phyloP scores from a whole-genome alignment of 805 yeast genomes.

The Yamadazyma endophytica region DNA sequence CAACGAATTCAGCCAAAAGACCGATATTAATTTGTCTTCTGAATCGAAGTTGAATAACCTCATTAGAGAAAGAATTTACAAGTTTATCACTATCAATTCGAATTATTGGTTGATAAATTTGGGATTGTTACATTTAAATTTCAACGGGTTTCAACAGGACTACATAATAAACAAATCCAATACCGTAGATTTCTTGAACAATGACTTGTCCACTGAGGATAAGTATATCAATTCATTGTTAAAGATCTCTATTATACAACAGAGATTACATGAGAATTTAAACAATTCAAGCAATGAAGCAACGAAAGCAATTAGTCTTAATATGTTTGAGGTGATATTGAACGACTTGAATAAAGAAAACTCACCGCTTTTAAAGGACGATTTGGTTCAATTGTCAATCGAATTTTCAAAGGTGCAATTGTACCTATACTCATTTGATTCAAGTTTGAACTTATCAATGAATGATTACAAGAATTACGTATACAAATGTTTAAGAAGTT shows the following conservation, averaged over 20 bases:
- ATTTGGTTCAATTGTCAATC: slow-evolving; percentile 26
- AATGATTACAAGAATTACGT: slow-evolving; percentile 25
- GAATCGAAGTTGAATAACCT: slow-evolving; percentile 29
- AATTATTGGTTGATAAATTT: slow-evolving; percentile 40
- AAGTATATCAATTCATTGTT: slow-evolving; percentile 22
- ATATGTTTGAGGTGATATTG: slow-evolving; percentile 41
- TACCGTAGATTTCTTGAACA: slow-evolving; percentile 16
- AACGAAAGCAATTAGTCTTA: slow-evolving; percentile 31
- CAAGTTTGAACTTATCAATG: slow-evolving; percentile 19
- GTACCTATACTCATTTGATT: slow-evolving; percentile 27
- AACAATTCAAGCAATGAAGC: slow-evolving; percentile 15
- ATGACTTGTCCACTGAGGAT: slow-evolving; percentile 10
- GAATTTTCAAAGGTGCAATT: slow-evolving; percentile 37
- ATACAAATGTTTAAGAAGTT: slow-evolving; percentile 23
- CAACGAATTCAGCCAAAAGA: slow-evolving; percentile 37
- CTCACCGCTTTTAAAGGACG: slow-evolving; percentile 17
- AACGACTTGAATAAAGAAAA: slow-evolving; percentile 19
- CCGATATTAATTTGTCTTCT: slow-evolving; percentile 18
- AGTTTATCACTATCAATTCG: slow-evolving; percentile 38
- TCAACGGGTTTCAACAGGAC: slow-evolving; percentile 30
- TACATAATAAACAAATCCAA: slow-evolving; percentile 31
- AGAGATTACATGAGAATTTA: slow-evolving; percentile 37
- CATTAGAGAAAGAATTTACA: slow-evolving; percentile 39
- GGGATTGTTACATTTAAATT: slow-evolving; percentile 31
- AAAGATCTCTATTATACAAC: slow-evolving; percentile 34